Conservation (phyloP, 2,329 filamentous ascomycete genomes). For the Trichoderma arundinaceum region DNA sequence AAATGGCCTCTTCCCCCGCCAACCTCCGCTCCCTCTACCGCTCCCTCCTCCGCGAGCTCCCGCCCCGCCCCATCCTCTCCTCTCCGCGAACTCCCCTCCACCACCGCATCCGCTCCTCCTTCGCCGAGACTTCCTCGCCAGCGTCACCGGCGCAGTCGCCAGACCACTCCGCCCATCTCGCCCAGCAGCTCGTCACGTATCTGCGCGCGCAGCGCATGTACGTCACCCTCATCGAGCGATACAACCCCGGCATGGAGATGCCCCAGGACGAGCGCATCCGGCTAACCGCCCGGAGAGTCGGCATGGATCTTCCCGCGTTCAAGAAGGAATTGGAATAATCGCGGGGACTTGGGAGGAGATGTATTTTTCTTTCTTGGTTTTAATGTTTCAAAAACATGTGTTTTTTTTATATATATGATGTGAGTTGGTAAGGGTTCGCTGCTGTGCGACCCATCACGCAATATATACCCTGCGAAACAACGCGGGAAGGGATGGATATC, state of each 20-base stretch:
- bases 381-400: neutral
- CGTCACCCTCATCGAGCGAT: conserved; percentile 79
- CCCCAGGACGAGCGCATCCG: conserved; percentile 82
- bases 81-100: conserved; percentile 61
- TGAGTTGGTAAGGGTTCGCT: neutral
- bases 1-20: conserved; percentile 50
- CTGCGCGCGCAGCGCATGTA: conserved; percentile 86
- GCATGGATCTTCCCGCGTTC: conserved; percentile 76
- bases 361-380: no score
- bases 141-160: conserved; percentile 41
- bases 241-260: conserved; percentile 92
- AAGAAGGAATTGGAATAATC: conserved; percentile 4
- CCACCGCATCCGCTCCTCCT: conserved; percentile 43
- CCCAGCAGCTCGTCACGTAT: conserved; percentile 81
- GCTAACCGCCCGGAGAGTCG: conserved; percentile 83
- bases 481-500: neutral
- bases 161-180: conserved; percentile 45
- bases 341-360: no score
- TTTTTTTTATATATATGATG: neutral
- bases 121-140: conserved; percentile 40
- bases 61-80: conserved; percentile 66
- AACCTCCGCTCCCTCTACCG: conserved; percentile 82
- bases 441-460: neutral
- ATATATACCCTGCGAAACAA: neutral
- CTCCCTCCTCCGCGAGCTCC: conserved; percentile 85